Percentiles rank a stretch among this genome's conserved stretches.
phyloP scores from a whole-genome alignment of 495 filamentous ascomycete species.

The Copromyces sp. region DNA sequence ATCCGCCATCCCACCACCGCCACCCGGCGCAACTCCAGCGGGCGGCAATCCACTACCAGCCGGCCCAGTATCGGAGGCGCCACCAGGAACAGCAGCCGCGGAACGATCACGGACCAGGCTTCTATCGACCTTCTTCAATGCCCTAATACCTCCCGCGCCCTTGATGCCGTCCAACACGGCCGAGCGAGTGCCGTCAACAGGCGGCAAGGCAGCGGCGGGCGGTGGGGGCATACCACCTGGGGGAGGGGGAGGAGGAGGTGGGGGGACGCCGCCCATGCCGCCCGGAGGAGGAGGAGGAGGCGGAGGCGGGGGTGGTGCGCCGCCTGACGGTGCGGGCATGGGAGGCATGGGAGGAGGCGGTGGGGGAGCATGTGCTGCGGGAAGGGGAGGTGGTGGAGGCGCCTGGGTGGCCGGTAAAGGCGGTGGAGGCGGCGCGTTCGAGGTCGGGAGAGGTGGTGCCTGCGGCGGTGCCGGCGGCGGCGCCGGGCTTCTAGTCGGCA shows the following conservation, averaged over 20 bases:
- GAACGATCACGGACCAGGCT: constrained; percentile 73
- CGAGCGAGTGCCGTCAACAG: constrained; percentile 41
- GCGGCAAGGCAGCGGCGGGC: constrained; percentile 40
- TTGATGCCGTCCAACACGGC: constrained; percentile 77
- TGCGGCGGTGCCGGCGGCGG: constrained; percentile 45
- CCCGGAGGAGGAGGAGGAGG: constrained; percentile 26
- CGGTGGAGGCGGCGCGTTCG: constrained; percentile 26
- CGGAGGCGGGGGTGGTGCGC: constrained; percentile 30
- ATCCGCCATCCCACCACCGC: constrained; percentile 59
- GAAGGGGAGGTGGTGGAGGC: constrained; percentile 27
- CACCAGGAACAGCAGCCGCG: constrained; percentile 50
- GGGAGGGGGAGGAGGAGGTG: constrained; percentile 46
- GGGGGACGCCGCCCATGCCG: constrained; percentile 25
- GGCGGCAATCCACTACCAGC: constrained; percentile 46
- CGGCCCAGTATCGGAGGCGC: constrained; percentile 42
- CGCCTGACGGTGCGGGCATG: constrained; percentile 16
- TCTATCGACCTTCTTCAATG: constrained; percentile 73
- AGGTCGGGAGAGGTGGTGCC: constrained; percentile 31
- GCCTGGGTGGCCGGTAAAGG: constrained; percentile 26
- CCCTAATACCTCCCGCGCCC: constrained; percentile 58
- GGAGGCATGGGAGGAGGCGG: constrained; percentile 32
- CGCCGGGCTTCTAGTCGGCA: constrained; percentile 28
- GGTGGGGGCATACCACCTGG: constrained; percentile 40
- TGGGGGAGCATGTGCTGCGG: constrained; percentile 21
- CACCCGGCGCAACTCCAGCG: constrained; percentile 36